Percentiles rank a stretch among this genome's conserved stretches.
phyloP scores from a whole-genome alignment of 106 monocot genomes.

The Allium fistulosum region DNA sequence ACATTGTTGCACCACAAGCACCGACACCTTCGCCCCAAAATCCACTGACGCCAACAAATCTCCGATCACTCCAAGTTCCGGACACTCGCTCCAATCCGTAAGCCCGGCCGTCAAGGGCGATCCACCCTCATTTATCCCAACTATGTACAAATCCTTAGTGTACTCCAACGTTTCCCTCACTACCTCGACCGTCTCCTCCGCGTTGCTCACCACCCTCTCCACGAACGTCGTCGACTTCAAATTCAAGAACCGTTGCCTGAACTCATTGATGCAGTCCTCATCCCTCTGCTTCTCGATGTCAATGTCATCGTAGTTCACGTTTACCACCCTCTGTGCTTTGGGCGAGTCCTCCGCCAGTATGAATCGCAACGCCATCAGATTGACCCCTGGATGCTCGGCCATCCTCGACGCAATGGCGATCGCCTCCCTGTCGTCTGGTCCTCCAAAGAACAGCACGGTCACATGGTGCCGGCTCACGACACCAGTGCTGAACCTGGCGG shows the following conservation, averaged over 20 bases:
- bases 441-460: slow-evolving; percentile 14
- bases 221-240: slow-evolving; percentile 17
- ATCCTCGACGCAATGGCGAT: slow-evolving; percentile 10
- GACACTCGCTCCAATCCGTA: slow-evolving; percentile 50
- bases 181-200: slow-evolving; percentile 34
- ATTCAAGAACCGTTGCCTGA: slow-evolving; percentile 13
- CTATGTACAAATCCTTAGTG: slow-evolving; percentile 26
- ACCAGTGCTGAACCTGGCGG: not conserved
- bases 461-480: not conserved
- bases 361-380: slow-evolving; percentile 8
- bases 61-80: slow-evolving; percentile 52
- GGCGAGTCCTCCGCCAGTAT: not conserved
- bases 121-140: slow-evolving; percentile 15
- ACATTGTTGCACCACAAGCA: slow-evolving; percentile 40
- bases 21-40: slow-evolving; percentile 28
- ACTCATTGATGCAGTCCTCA: slow-evolving; percentile 29
- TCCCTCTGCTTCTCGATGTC: slow-evolving; percentile 19
- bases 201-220: slow-evolving; percentile 21
- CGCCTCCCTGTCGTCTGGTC: slow-evolving; percentile 20
- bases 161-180: slow-evolving; percentile 10
- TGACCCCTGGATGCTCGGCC: slow-evolving; percentile 6
- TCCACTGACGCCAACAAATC: slow-evolving; percentile 49
- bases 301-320: not conserved
- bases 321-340: not conserved
- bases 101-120: slow-evolving; percentile 28